These are phyloP conservation scores for Pseudogymnoascus sp. DNA, from an alignment of 2,329 filamentous ascomycete genomes.

Conservation along the genomic window DNA sequence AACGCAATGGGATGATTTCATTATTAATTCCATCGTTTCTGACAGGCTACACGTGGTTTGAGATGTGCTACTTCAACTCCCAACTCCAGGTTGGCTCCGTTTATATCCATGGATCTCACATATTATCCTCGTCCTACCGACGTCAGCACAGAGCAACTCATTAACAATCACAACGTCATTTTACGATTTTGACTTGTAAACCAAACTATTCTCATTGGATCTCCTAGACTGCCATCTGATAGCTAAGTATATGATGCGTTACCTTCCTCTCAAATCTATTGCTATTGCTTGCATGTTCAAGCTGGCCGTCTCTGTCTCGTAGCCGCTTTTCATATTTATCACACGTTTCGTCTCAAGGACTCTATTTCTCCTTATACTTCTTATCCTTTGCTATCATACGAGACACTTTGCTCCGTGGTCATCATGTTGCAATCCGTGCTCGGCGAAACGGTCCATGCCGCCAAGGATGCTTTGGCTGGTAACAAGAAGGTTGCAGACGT, in stretches of 20 bases:
- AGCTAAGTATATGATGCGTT: background rate
- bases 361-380: background rate
- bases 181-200: constrained; percentile 1
- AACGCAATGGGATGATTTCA: background rate
- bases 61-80: background rate
- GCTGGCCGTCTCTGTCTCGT: background rate
- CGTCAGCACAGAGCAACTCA: background rate
- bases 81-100: background rate
- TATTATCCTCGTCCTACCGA: background rate
- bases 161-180: background rate
- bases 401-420: background rate
- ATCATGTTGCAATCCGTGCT: constrained; percentile 3
- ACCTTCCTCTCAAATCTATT: background rate
- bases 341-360: background rate
- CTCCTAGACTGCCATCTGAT: background rate
- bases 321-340: constrained; percentile 1
- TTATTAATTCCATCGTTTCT: background rate
- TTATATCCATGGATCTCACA: background rate
- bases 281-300: background rate
- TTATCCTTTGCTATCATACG: background rate
- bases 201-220: background rate
- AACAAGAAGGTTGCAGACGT: constrained; percentile 25
- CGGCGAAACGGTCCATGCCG: background rate
- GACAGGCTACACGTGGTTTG: background rate
- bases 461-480: background rate